These are phyloP conservation scores for Phytophthora hibernalis DNA, from an alignment of 352 stramenopile species.

Conservation along the genomic window DNA sequence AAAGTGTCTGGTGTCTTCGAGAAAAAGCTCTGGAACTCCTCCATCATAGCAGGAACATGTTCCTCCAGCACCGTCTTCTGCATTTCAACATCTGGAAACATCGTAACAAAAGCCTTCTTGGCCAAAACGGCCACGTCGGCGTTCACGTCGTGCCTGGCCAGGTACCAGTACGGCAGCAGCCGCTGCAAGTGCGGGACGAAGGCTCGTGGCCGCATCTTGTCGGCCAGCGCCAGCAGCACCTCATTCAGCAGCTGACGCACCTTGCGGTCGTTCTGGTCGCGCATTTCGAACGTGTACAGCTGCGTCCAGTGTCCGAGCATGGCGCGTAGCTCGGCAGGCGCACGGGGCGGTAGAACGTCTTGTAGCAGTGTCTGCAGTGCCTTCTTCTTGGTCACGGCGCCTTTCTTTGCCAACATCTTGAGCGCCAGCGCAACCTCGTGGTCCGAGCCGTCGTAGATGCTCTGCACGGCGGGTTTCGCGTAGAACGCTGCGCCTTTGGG, in stretches of 20 bases:
- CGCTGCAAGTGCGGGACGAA: conserved; percentile 77
- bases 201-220: conserved; percentile 74
- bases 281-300: conserved; percentile 82
- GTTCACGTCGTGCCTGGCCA: conserved; percentile 84
- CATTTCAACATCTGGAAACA: conserved; percentile 54
- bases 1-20: conserved; percentile 66
- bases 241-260: conserved; percentile 81
- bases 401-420: conserved; percentile 90
- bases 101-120: conserved; percentile 55
- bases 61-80: conserved; percentile 46
- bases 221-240: conserved; percentile 60
- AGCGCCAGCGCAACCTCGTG: conserved; percentile 79
- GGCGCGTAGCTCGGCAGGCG: conserved; percentile 60
- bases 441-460: conserved; percentile 83
- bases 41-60: conserved; percentile 54
- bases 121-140: conserved; percentile 58
- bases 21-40: conserved; percentile 75
- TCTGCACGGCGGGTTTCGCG: conserved; percentile 37
- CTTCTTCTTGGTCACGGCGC: conserved; percentile 83
- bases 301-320: conserved; percentile 84
- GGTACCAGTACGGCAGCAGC: conserved; percentile 79
- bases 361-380: conserved; percentile 67
- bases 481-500: conserved; percentile 25
- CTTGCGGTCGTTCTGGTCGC: conserved; percentile 86
- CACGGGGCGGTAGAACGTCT: conserved; percentile 68